A percentile compares a stretch with the other conserved stretches of the same genome.
Conservation (phyloP, 129 eudicot species). For the Flaveria ramosissima region DNA sequence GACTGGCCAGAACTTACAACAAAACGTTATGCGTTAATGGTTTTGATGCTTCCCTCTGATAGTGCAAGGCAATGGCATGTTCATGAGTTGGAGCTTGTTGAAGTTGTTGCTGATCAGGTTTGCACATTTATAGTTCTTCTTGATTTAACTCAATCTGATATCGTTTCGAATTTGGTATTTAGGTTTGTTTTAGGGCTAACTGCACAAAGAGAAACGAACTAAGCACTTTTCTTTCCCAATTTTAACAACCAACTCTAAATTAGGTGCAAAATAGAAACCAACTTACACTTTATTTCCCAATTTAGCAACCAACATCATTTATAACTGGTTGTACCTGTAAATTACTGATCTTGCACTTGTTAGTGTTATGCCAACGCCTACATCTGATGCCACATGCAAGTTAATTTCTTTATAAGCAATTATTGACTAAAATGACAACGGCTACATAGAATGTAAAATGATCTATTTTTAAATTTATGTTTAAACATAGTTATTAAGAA, state of each 20-base stretch:
- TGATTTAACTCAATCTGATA: not conserved
- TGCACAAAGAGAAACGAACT: not conserved
- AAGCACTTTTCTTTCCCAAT: not conserved
- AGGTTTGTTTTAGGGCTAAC: not conserved
- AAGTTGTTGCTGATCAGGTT: slow-evolving; percentile 99
- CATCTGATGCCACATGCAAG: too few species aligned
- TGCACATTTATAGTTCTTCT: slow-evolving; percentile 8
- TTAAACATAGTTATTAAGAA: not conserved
- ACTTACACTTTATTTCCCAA: not conserved
- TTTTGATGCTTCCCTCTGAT: slow-evolving; percentile 94
- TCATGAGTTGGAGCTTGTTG: slow-evolving; percentile 96
- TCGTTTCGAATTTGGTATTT: not conserved
- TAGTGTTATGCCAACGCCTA: too few species aligned
- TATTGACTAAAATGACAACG: too few species aligned
- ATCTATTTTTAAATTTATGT: not conserved
- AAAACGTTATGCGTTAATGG: slow-evolving; percentile 93
- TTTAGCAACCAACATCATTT: not conserved
- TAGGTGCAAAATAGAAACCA: not conserved
- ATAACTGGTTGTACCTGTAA: too few species aligned
- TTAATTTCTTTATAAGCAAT: too few species aligned
- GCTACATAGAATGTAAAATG: too few species aligned
- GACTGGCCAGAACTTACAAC: slow-evolving; percentile 98
- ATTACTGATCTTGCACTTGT: not conserved
- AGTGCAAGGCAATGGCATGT: slow-evolving; percentile 96
- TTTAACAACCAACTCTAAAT: not conserved